phyloP scores from a whole-genome alignment of 345 rosid species.

The Brassica napus region DNA sequence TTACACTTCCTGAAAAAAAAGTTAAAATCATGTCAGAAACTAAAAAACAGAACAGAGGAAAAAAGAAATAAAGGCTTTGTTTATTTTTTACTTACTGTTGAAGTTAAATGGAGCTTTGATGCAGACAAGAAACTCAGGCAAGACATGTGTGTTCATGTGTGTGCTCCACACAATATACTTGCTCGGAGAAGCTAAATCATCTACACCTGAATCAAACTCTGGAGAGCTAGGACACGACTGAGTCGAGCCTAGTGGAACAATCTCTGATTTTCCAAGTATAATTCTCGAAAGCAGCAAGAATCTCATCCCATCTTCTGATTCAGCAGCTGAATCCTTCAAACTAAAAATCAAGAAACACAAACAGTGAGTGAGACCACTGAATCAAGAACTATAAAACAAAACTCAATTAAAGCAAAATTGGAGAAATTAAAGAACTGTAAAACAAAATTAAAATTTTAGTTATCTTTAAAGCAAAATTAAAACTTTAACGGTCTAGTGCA shows the following conservation, averaged over 20 bases:
- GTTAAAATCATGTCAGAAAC: background rate
- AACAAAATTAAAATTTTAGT: too few species aligned
- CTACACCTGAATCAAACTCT: constrained; percentile 76
- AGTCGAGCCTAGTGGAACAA: constrained; percentile 52
- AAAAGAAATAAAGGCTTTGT: background rate
- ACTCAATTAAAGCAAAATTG: background rate
- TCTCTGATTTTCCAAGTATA: constrained; percentile 67
- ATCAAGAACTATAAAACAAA: too few species aligned
- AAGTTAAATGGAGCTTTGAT: constrained; percentile 55
- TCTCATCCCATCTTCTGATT: constrained; percentile 60
- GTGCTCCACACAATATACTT: constrained; percentile 74
- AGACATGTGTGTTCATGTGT: constrained; percentile 67
- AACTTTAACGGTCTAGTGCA: too few species aligned
- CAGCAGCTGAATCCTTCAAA: constrained; percentile 46
- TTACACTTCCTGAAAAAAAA: constrained; percentile 30
- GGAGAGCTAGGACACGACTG: constrained; percentile 59
- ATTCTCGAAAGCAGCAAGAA: constrained; percentile 73
- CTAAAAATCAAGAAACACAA: constrained; percentile 27
- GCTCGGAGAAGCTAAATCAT: constrained; percentile 49
- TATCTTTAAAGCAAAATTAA: too few species aligned
- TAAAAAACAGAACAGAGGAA: background rate
- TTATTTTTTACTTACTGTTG: constrained; percentile 40
- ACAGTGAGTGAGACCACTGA: background rate
- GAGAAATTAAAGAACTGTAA: too few species aligned
- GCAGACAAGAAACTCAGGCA: constrained; percentile 66